Base-by-base conservation (phyloP, 2,329 filamentous ascomycete species). In the Claviceps digitariae region DNA sequence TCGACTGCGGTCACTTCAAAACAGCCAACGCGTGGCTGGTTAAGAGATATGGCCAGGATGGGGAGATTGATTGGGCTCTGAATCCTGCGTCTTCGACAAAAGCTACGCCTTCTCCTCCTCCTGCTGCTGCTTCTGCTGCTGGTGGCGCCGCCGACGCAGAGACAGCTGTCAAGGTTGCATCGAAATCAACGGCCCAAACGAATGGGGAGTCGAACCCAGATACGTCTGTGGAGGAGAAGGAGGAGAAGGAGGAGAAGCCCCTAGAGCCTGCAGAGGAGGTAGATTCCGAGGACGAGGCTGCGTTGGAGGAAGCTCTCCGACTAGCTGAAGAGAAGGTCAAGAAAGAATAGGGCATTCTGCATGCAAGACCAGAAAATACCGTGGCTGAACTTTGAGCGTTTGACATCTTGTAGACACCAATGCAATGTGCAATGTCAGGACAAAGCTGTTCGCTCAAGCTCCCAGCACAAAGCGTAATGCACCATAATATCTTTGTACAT, bases 11-110 rank as follows among this genome's bases (percentile, higher is more conserved):
- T 0, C 90, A 95, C 69, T 95, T 94, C 67, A 82, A 75, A 57
- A 80, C 82, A 70, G 81, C 87, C 48, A 95, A 95, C 64, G 83
- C 87, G 61, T 98, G 93, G 93, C 74, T 98, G 23, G 73, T 78
- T 52, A 68, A 76, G 60, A 76, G 86, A 54, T 95, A 97, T 67
- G 93, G 93, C 0, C 72, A 78, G n/a, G 84, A 83, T 3, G 84
- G 81, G 1, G 79, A 82, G 62, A 90, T 98, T 61, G 85, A 97
- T 67, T 98, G 93, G 91, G 83, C 85, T 64, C 64, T 84, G 52
- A 64, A 62, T 31, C 67, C 71, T 1, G 69, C 61, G 8, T 61
- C 63, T 12, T 64, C 66, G 2, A 71, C 67, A 52, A 69, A 66
- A 54, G 55, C 61, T 34, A 15, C 48, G 10, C 31, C 52, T n/a